Evolutionary conservation across 805 yeast genomes (phyloP).

Genomic region (Schwanniomyces vanrijiae): DNA sequence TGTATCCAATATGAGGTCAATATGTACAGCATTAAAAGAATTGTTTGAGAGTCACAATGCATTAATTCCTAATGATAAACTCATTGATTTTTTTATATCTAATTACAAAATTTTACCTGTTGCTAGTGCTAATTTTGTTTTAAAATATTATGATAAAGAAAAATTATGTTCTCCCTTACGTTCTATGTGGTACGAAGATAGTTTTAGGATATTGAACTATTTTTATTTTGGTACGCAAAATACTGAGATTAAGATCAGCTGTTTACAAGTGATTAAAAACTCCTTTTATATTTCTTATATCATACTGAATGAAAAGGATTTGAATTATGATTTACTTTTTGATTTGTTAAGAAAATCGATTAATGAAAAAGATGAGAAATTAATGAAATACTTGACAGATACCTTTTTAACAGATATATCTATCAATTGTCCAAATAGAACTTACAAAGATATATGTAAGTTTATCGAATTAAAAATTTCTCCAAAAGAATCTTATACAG

Average conservation of each 20-base stretch:
- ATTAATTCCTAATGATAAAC: conserved; percentile 41
- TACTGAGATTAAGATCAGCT: conserved; percentile 25
- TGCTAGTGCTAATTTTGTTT: conserved; percentile 40
- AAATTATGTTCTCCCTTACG: conserved; percentile 55
- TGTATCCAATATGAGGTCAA: conserved; percentile 30
- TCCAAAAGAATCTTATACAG: conserved; percentile 6
- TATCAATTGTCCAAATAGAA: conserved; percentile 10
- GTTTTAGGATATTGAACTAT: conserved; percentile 42
- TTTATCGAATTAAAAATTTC: conserved; percentile 6
- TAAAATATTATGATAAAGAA: conserved; percentile 48
- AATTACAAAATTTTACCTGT: conserved; percentile 37
- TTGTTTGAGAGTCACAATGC: conserved; percentile 32
- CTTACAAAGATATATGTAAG: conserved; percentile 15
- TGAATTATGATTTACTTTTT: conserved; percentile 31
- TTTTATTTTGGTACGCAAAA: conserved; percentile 34
- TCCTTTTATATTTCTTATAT: conserved; percentile 35
- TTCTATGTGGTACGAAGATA: conserved; percentile 51
- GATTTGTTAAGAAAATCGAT: conserved; percentile 29
- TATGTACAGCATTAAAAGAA: conserved; percentile 33
- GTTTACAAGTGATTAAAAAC: conserved; percentile 34
- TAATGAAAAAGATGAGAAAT: conserved; percentile 27
- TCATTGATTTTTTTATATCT: conserved; percentile 42
- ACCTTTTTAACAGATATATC: conserved; percentile 24
- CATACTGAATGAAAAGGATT: conserved; percentile 25
- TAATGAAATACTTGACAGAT: conserved; percentile 29